These are phyloP conservation scores for Epichloe gansuensis DNA, from an alignment of 2,329 filamentous ascomycete species.

Conservation along the genomic window DNA sequence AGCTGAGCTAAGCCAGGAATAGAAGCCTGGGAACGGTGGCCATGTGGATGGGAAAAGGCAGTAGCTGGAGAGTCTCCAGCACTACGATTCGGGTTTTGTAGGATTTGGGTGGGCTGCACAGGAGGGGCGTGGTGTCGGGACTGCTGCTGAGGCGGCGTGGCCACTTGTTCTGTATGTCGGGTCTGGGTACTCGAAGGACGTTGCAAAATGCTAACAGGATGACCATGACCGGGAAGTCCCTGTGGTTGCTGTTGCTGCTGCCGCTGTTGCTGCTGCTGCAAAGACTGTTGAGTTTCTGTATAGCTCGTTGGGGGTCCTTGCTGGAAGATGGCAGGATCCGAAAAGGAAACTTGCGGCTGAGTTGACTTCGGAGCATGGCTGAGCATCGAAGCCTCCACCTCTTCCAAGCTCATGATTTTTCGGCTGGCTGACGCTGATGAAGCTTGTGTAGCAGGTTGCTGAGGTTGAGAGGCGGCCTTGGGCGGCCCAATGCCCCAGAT, in stretches of 20 bases:
- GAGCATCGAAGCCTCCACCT: constrained; percentile 89
- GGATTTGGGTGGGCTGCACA: constrained; percentile 56
- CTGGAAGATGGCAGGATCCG: constrained; percentile 18
- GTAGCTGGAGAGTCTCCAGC: constrained; percentile 32
- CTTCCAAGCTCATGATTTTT: constrained; percentile 91
- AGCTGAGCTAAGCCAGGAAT: constrained; percentile 19
- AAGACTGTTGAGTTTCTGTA: constrained; percentile 10
- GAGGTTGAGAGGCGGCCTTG: constrained; percentile 26
- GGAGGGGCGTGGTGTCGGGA: constrained; percentile 25
- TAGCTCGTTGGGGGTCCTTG: constrained; percentile 14
- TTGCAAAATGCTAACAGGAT: constrained; percentile 43
- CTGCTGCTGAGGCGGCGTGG: constrained; percentile 11
- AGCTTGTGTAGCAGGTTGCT: constrained; percentile 12
- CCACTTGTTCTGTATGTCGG: constrained; percentile 13
- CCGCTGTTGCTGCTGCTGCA: constrained; percentile 17
- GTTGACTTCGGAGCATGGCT: constrained; percentile 46
- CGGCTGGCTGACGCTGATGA: constrained; percentile 28
- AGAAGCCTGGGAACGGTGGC: constrained; percentile 40
- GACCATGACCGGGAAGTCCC: constrained; percentile 26
- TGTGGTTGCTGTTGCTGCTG: constrained; percentile 21
- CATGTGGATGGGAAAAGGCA: constrained; percentile 23
- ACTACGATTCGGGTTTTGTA: constrained; percentile 65
- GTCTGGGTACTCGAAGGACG: constrained; percentile 33
- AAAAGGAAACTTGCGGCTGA: constrained; percentile 20
- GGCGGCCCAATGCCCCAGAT: constrained; percentile 70